Evolutionary conservation across 805 yeast species (phyloP).

Genomic region (Lachancea meyersii): DNA sequence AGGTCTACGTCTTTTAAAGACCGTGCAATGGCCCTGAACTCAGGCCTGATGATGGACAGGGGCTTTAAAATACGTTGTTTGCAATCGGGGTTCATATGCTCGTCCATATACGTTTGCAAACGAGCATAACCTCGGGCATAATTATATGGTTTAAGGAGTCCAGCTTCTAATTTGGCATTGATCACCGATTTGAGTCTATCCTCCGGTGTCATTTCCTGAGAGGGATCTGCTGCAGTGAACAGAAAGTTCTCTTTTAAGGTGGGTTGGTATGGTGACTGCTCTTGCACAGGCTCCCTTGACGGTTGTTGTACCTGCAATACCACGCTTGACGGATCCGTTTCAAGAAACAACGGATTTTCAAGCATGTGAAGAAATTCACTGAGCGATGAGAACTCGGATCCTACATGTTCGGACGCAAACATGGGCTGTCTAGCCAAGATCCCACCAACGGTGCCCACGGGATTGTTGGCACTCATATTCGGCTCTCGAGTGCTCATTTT

Average conservation of each 20-base stretch:
- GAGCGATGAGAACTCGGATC: conserved; percentile 83
- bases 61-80: conserved; percentile 84
- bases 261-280: conserved; percentile 35
- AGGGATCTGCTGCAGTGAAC: conserved; percentile 94
- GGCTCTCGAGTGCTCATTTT: not conserved
- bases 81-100: conserved; percentile 78
- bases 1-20: conserved; percentile 86
- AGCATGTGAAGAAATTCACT: conserved; percentile 86
- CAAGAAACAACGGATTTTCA: conserved; percentile 60
- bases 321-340: conserved; percentile 4
- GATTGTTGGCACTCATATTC: not conserved
- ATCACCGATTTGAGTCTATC: conserved; percentile 89
- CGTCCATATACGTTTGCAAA: conserved; percentile 85
- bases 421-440: conserved; percentile 57
- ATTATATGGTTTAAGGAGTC: conserved; percentile 83
- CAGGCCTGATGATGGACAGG: conserved; percentile 78
- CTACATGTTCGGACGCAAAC: conserved; percentile 86
- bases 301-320: not conserved
- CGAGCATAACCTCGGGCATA: conserved; percentile 92
- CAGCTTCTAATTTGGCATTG: conserved; percentile 91
- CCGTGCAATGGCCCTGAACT: conserved; percentile 86
- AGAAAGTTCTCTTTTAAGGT: conserved; percentile 90
- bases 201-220: conserved; percentile 89
- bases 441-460: conserved; percentile 3
- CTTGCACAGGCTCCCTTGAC: conserved; percentile 10